Evolutionary conservation across 2,329 filamentous ascomycete genomes (phyloP), one percentile per base, ranked within the genome.

Genomic region (Colletotrichum chrysophilum): DNA sequence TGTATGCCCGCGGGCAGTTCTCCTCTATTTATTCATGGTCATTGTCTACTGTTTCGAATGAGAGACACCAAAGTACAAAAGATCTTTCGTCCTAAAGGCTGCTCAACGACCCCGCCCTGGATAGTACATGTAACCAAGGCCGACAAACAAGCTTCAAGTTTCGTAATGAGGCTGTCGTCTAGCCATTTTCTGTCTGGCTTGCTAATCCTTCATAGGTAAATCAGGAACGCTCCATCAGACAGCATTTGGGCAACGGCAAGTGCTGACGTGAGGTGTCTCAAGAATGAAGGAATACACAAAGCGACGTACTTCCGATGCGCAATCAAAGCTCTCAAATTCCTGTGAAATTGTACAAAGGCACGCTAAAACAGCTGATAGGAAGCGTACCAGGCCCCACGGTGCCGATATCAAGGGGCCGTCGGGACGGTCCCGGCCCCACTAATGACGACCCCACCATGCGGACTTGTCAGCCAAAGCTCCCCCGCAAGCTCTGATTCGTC

Each of bases 401-500:
- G 9, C 38, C 38, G 18, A 48, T n/a, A 12, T 48, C 38, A n/a
- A 48, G 38, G 38, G 38, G 5, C 38, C 38, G 38, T 48, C 38
- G 38, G 38, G 38, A 48, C 38, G 38, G 38, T n/a, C 38, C 38
- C 38, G 38, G 38, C 55, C 73, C 73, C 61, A 21, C 69, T 56
- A 55, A 10, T 10, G 9, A 48, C 38, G 38, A 48, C 38, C 38
- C 38, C 38, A 48, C 38, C 18, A 48, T 48, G 38, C 38, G 38
- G 38, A 48, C 38, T 12, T n/a, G 38, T 48, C 38, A 48, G 38
- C 38, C 38, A 12, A n/a, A 12, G 38, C 38, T 48, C 38, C 38
- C 38, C 38, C 32, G 26, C 62, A 36, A 34, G 28, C 62, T 64
- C 62, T 75, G 62, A 75, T 75, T 75, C 69, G 73, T 64, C 38